These are phyloP conservation scores for Triticum turgidum DNA, from an alignment of 176 grass and related monocot species.

Conservation along the genomic window DNA sequence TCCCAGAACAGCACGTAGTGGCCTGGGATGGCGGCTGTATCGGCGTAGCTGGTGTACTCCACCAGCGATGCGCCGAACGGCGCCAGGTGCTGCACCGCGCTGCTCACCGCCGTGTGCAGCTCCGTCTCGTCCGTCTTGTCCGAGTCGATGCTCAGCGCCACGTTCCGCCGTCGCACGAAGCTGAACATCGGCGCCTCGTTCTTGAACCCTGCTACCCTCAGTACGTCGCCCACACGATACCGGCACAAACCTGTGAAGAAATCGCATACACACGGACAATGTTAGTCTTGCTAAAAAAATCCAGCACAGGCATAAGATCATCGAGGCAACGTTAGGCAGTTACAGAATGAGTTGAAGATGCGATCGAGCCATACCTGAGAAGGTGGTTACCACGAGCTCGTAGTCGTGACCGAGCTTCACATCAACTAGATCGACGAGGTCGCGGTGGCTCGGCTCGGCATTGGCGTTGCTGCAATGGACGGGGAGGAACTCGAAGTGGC, in stretches of 20 bases:
- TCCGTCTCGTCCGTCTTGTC: slow-evolving; percentile 99
- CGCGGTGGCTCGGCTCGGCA: slow-evolving; percentile 51
- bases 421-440: slow-evolving; percentile 80
- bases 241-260: slow-evolving; percentile 72
- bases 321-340: neutral
- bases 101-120: slow-evolving; percentile 82
- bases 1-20: slow-evolving; percentile 98
- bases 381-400: slow-evolving; percentile 94
- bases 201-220: slow-evolving; percentile 83
- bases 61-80: slow-evolving; percentile 77
- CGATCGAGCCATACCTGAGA: slow-evolving; percentile 49
- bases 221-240: slow-evolving; percentile 94
- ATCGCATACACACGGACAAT: neutral
- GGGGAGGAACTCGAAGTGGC: slow-evolving; percentile 93
- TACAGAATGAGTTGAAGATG: neutral
- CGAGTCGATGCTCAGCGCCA: slow-evolving; percentile 84
- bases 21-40: slow-evolving; percentile 69
- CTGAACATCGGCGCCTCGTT: slow-evolving; percentile 91
- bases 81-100: slow-evolving; percentile 65
- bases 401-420: slow-evolving; percentile 87
- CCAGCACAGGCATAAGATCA: neutral
- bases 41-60: slow-evolving; percentile 95
- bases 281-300: neutral
- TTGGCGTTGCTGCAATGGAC: slow-evolving; percentile 30
- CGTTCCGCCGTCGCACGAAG: slow-evolving; percentile 87